Conservation (phyloP, 345 rosid genomes). For the Capsella bursapastoris region DNA sequence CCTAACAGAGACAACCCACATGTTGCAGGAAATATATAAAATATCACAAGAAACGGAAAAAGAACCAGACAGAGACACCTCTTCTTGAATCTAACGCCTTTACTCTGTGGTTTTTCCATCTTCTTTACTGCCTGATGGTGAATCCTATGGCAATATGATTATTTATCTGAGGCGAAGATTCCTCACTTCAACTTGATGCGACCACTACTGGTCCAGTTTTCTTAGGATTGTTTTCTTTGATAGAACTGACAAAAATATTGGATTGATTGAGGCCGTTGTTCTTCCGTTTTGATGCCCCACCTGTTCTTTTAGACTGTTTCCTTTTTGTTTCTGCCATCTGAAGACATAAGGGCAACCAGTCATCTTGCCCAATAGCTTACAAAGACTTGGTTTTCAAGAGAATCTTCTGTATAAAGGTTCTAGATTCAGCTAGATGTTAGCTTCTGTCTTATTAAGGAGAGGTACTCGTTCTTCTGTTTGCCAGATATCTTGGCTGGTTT, state of each 20-base stretch:
- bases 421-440: conserved; percentile 16
- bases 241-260: conserved; percentile 7
- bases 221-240: conserved; percentile 19
- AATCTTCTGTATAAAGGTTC: conserved; percentile 11
- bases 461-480: not conserved
- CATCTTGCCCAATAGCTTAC: not conserved
- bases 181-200: conserved; percentile 33
- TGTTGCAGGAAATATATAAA: conserved; percentile 30
- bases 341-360: not conserved
- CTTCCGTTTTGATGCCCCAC: conserved; percentile 31
- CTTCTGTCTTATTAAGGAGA: conserved; percentile 31
- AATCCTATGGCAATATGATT: conserved; percentile 2
- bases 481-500: not conserved
- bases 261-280: conserved; percentile 40
- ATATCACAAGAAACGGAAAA: conserved; percentile 36
- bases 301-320: conserved; percentile 24
- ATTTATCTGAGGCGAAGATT: conserved; percentile 22
- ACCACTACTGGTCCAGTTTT: conserved; percentile 25
- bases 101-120: not conserved
- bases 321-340: conserved; percentile 34
- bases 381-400: conserved; percentile 10
- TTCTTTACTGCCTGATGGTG: conserved; percentile 20
- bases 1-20: conserved; percentile 46
- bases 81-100: conserved; percentile 39
- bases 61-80: conserved; percentile 37